Evolutionary conservation across 139 green algal species (phyloP).

Genomic region (Pseudopediastrum boryanum): DNA sequence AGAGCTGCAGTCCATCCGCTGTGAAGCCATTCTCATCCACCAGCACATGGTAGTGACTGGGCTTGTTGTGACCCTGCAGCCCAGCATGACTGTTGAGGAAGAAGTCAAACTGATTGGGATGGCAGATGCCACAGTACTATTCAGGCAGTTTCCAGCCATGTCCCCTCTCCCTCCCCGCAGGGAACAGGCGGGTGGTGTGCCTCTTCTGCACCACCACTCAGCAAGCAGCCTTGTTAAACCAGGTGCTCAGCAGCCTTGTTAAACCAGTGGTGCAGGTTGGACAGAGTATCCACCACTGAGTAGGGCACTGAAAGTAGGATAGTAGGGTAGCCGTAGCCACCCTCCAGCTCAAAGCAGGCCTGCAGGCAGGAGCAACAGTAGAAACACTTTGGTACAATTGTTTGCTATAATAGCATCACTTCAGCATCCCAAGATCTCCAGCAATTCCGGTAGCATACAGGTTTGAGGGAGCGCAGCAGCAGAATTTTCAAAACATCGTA

Average conservation of each 20-base stretch:
- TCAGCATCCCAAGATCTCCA: too few species aligned
- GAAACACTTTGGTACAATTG: too few species aligned
- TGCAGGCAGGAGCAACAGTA: too few species aligned
- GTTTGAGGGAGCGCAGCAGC: too few species aligned
- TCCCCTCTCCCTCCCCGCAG: conserved; percentile 3
- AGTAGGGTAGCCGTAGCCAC: conserved; percentile 68
- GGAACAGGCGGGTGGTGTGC: conserved; percentile 68
- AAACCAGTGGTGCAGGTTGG: too few species aligned
- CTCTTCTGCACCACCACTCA: conserved; percentile 89
- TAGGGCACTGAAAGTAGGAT: conserved; percentile 90
- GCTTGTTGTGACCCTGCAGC: conserved; percentile 82
- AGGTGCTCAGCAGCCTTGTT: too few species aligned
- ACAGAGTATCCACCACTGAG: too few species aligned
- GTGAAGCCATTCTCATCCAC: conserved; percentile 86
- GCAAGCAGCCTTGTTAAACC: too few species aligned
- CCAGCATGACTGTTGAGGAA: conserved; percentile 87
- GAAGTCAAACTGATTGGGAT: conserved; percentile 82
- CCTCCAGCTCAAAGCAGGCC: conserved; percentile 55
- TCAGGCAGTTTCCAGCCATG: conserved; percentile 58
- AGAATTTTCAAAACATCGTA: too few species aligned
- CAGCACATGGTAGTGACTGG: conserved; percentile 83
- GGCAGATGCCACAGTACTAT: conserved; percentile 73
- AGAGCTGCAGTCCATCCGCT: conserved; percentile 76
- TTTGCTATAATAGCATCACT: too few species aligned
- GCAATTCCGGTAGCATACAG: too few species aligned